Evolutionary conservation across 495 filamentous ascomycete genomes (phyloP).

Genomic region (Trichocladium antarcticum): DNA sequence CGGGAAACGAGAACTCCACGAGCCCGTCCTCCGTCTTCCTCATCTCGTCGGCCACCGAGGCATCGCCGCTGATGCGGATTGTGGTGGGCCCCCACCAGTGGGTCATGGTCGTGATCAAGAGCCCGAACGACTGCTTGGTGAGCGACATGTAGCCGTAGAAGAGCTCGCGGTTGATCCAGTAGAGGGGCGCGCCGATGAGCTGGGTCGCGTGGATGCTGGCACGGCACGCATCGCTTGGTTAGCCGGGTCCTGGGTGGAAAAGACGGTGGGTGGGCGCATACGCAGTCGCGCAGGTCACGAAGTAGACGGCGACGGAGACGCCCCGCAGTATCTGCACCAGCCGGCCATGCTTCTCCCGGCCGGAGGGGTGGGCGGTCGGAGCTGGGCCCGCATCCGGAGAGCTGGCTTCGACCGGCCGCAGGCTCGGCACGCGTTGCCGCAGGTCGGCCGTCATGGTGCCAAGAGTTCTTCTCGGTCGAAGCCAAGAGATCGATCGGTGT

Average conservation of each 20-base stretch:
- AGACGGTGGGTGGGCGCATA: constrained; percentile 19
- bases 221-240: not conserved
- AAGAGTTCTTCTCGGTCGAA: not conserved
- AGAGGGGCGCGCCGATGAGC: constrained; percentile 57
- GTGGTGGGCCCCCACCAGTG: constrained; percentile 72
- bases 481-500: not conserved
- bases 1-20: constrained; percentile 62
- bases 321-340: constrained; percentile 55
- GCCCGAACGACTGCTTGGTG: constrained; percentile 64
- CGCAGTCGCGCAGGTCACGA: constrained; percentile 43
- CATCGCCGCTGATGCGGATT: constrained; percentile 66
- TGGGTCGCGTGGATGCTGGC: constrained; percentile 52
- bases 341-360: constrained; percentile 56
- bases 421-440: constrained; percentile 11
- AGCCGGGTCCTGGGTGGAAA: constrained; percentile 2
- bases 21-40: constrained; percentile 51
- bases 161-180: constrained; percentile 54
- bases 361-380: constrained; percentile 44
- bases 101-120: constrained; percentile 63
- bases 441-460: constrained; percentile 12
- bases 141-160: constrained; percentile 72
- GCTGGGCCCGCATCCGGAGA: constrained; percentile 6
- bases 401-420: constrained; percentile 5
- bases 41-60: constrained; percentile 58
- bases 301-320: constrained; percentile 53